A percentile compares a stretch with the other conserved stretches of the same genome.
phyloP scores from a whole-genome alignment of 2,329 filamentous ascomycete species.

The Monilinia fructigena region DNA sequence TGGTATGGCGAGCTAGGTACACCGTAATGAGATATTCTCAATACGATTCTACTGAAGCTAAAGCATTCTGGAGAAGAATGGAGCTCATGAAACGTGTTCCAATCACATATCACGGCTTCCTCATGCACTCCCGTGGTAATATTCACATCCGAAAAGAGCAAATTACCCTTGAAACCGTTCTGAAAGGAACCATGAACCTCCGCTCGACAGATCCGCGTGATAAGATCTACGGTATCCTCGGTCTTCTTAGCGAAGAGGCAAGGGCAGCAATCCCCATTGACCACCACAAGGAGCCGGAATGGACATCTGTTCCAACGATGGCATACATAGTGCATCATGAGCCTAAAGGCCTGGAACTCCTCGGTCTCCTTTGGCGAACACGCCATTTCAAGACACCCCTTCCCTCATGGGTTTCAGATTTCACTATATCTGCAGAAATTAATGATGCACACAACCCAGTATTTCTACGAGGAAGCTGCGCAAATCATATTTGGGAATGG shows the following conservation, averaged over 20 bases:
- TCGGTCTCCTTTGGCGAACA: constrained; percentile 20
- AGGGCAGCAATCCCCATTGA: constrained; percentile 18
- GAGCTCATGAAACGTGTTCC: constrained; percentile 18
- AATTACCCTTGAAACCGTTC: constrained; percentile 6
- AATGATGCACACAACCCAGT: constrained; percentile 7
- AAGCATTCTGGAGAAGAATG: constrained; percentile 22
- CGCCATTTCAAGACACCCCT: constrained; percentile 17
- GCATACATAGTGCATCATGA: constrained; percentile 20
- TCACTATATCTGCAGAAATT: constrained; percentile 21
- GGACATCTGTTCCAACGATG: constrained; percentile 23
- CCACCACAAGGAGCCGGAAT: constrained; percentile 19
- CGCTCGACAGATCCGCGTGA: constrained; percentile 24
- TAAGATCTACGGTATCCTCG: constrained; percentile 25
- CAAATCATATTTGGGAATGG: constrained; percentile 4
- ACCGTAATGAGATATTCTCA: constrained; percentile 16
- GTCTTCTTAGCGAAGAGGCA: constrained; percentile 12
- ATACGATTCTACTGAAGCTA: constrained; percentile 16
- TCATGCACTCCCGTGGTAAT: constrained; percentile 21
- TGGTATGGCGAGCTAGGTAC: constrained; percentile 13
- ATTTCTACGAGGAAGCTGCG: constrained; percentile 16
- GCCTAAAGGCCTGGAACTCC: constrained; percentile 16
- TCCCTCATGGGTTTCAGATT: constrained; percentile 23
- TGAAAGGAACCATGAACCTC: constrained; percentile 22
- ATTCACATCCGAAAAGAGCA: constrained; percentile 9
- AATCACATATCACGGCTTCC: constrained; percentile 20